A percentile compares a stretch with the other conserved stretches of the same genome.
Evolutionary conservation across 2,329 filamentous ascomycete genomes (phyloP).

Genomic region (Monilinia laxa): DNA sequence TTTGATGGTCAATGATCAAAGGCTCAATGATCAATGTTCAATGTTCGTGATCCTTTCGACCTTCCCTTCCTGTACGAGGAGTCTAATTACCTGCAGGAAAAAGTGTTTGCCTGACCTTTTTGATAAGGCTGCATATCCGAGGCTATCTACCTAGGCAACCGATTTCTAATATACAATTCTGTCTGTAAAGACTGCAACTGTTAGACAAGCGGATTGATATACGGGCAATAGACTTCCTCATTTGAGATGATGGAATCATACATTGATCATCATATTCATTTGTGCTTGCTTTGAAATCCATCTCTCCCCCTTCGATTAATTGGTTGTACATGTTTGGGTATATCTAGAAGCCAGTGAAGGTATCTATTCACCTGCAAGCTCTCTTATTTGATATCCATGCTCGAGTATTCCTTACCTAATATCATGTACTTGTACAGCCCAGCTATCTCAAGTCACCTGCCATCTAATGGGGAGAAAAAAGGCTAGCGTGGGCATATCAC

Average conservation of each 20-base stretch:
- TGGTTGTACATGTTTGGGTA: neutral
- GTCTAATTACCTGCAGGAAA: neutral
- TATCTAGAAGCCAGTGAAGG: neutral
- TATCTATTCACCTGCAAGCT: neutral
- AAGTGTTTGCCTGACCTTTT: neutral
- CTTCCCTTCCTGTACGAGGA: constrained; percentile 3
- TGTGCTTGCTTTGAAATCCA: constrained; percentile 6
- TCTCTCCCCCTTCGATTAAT: neutral
- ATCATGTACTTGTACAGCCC: no score
- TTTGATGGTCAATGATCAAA: no score
- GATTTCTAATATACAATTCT: no score
- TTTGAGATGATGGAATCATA: neutral
- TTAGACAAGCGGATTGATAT: no score
- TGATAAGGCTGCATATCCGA: constrained; percentile 14
- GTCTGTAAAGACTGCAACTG: no score
- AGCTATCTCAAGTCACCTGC: no score
- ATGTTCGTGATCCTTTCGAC: constrained; percentile 1
- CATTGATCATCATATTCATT: neutral
- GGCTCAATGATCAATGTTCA: no score
- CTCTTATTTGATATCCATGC: no score
- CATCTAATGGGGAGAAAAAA: no score
- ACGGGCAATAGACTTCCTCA: no score
- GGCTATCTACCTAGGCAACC: neutral
- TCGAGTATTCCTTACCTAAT: no score
- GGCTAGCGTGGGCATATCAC: no score